Evolutionary conservation across 116 monocot genomes (phyloP).

Genomic region (Posidonia oceanica): DNA sequence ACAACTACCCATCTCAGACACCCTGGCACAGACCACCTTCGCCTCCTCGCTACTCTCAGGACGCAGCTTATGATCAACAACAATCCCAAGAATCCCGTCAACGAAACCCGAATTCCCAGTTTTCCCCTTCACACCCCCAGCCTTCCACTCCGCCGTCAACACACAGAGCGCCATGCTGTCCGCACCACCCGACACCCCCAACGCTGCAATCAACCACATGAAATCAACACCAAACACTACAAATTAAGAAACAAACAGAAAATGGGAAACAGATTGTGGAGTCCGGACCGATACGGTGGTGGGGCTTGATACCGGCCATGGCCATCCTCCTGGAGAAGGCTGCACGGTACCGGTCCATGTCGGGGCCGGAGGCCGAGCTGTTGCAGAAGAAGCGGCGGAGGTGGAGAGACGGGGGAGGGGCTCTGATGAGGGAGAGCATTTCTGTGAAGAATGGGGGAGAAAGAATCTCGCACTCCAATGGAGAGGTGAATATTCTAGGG

Average conservation of each 20-base stretch:
- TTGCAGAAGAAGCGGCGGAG: constrained; percentile 33
- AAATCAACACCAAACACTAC: background rate
- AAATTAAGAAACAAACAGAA: background rate
- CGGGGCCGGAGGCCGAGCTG: constrained; percentile 4
- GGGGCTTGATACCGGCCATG: constrained; percentile 83
- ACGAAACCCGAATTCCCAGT: constrained; percentile 24
- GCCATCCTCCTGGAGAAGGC: constrained; percentile 69
- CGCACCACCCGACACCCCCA: constrained; percentile 95
- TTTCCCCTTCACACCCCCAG: constrained; percentile 12
- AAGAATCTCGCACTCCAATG: too few relatives aligned
- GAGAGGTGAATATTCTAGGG: too few relatives aligned
- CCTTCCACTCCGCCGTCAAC: constrained; percentile 70
- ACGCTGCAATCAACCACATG: constrained; percentile 31
- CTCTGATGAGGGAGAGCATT: constrained; percentile 29
- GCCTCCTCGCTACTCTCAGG: constrained; percentile 81
- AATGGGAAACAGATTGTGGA: background rate
- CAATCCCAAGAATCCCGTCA: constrained; percentile 75
- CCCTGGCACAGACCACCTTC: constrained; percentile 40
- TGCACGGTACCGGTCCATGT: constrained; percentile 34
- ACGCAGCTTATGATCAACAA: constrained; percentile 80
- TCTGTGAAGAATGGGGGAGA: too few relatives aligned
- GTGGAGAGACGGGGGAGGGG: constrained; percentile 17
- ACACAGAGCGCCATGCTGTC: constrained; percentile 94
- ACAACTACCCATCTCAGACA: constrained; percentile 52
- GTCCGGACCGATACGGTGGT: constrained; percentile 72